phyloP scores from a whole-genome alignment of 2,329 filamentous ascomycete species.

The Fusarium sp. region DNA sequence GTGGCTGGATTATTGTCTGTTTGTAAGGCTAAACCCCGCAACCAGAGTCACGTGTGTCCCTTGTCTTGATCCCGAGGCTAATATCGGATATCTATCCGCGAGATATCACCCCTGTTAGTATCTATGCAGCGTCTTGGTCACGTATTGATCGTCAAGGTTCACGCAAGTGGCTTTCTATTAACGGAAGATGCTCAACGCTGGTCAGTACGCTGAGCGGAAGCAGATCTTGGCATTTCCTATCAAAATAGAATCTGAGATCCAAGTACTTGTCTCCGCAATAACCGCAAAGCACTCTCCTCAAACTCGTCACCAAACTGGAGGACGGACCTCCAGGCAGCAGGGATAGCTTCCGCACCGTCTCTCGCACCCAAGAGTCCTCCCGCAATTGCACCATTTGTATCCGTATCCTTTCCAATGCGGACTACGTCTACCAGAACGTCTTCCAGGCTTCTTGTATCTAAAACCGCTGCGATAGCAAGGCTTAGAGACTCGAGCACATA shows the following conservation, averaged over 20 bases:
- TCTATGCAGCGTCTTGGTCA: no score
- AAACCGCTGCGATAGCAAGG: conserved; percentile 55
- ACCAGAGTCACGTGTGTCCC: conserved; percentile 12
- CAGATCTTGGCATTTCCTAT: no score
- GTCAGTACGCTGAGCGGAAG: no score
- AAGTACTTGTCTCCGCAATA: conserved; percentile 2
- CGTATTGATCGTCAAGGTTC: no score
- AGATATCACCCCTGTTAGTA: neutral
- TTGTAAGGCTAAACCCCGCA: conserved; percentile 11
- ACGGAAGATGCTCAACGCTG: no score
- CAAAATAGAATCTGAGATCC: neutral
- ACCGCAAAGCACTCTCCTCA: conserved; percentile 8
- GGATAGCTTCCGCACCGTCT: conserved; percentile 57
- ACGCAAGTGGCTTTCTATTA: no score
- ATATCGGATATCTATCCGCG: neutral
- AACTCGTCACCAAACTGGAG: conserved; percentile 57
- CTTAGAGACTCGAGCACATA: conserved; percentile 58
- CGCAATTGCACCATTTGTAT: conserved; percentile 60
- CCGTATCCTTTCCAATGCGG: conserved; percentile 57
- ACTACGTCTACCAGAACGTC: conserved; percentile 60
- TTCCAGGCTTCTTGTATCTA: conserved; percentile 54
- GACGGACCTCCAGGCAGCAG: conserved; percentile 52
- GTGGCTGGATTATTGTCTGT: conserved; percentile 17
- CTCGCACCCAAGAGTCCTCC: conserved; percentile 59
- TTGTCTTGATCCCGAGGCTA: neutral